phyloP scores from a whole-genome alignment of 106 monocot species.

The Acanthochlamys bracteata region DNA sequence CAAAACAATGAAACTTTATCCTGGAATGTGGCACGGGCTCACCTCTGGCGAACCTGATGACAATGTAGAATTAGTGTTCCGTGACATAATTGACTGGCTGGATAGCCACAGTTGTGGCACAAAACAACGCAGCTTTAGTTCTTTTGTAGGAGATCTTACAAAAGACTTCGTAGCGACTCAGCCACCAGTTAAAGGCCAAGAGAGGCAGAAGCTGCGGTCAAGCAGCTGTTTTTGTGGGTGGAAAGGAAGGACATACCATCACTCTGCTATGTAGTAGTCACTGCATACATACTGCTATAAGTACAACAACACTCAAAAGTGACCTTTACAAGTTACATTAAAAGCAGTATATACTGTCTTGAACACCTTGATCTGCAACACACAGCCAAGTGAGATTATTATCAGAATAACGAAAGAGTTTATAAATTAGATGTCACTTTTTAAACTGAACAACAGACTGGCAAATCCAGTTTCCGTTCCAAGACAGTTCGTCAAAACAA shows the following conservation, averaged over 20 bases:
- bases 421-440: no score
- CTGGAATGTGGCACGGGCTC: constrained; percentile 97
- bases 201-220: constrained; percentile 4
- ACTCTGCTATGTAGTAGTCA: constrained; percentile 19
- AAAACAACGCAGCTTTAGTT: background rate
- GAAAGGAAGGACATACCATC: constrained; percentile 23
- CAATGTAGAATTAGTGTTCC: constrained; percentile 61
- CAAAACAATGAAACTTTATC: constrained; percentile 91
- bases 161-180: background rate
- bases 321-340: background rate
- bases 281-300: background rate
- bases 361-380: no score
- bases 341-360: background rate
- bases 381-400: no score
- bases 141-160: background rate
- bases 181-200: background rate
- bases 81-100: constrained; percentile 79
- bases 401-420: no score
- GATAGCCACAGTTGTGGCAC: constrained; percentile 15
- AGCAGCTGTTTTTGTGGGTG: constrained; percentile 20
- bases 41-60: constrained; percentile 85
- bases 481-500: no score
- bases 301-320: background rate
- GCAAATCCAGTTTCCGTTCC: no score
- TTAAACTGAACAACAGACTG: no score